A percentile compares a stretch with the other conserved stretches of the same genome.
Conservation (phyloP, 495 filamentous ascomycete species). For the Oidiodendron maius region DNA sequence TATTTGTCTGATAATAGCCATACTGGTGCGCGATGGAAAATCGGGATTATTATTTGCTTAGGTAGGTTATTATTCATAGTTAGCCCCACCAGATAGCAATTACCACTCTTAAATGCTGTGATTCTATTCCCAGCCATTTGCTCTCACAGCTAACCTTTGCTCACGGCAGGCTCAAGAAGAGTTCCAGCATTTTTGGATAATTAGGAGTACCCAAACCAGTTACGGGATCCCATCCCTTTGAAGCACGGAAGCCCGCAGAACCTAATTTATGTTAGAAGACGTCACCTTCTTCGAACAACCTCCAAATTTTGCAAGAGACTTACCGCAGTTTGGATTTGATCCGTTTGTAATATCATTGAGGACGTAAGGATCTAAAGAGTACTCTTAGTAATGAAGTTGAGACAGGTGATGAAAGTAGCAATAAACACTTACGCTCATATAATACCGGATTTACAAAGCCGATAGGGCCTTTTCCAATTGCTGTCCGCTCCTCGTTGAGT, state of each 20-base stretch:
- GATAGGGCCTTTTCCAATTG: conserved; percentile 40
- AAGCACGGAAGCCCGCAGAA: conserved; percentile 39
- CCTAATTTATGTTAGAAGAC: too few species aligned
- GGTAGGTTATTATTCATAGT: too few species aligned
- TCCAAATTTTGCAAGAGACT: too few species aligned
- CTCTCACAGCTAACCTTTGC: too few species aligned
- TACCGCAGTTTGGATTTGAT: conserved; percentile 37
- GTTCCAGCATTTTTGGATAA: conserved; percentile 40
- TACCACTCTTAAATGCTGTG: too few species aligned
- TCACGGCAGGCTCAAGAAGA: conserved; percentile 32
- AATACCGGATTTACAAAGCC: conserved; percentile 49
- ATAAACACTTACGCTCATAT: conserved; percentile 27
- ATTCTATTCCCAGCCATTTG: too few species aligned
- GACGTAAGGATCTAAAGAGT: conserved; percentile 30
- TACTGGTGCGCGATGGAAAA: too few species aligned
- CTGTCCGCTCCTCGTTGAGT: conserved; percentile 40
- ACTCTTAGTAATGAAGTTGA: background rate
- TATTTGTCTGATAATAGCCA: too few species aligned
- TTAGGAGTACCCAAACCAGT: conserved; percentile 46
- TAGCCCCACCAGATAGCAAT: too few species aligned
- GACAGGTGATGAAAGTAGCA: background rate
- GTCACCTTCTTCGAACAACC: too few species aligned
- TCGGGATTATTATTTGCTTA: too few species aligned
- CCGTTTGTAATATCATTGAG: conserved; percentile 46
- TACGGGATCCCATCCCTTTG: conserved; percentile 58